Percentiles rank a stretch among this genome's conserved stretches.
phyloP scores from a whole-genome alignment of 2,329 filamentous ascomycete genomes.

The Aspergillus candidus region DNA sequence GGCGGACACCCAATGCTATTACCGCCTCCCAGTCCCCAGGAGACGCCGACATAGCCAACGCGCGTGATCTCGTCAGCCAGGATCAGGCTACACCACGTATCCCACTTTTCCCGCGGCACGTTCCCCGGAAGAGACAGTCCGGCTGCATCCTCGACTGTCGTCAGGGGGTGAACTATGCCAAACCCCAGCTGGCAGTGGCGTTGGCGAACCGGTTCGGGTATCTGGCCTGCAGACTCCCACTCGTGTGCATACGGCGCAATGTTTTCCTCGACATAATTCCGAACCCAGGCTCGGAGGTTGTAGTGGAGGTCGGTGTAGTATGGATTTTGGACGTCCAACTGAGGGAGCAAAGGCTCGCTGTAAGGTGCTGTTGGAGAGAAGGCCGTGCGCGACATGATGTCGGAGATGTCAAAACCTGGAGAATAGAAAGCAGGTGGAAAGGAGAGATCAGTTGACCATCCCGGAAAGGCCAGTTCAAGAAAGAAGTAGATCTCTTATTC shows the following conservation, averaged over 20 bases:
- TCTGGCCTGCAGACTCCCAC: slow-evolving; percentile 56
- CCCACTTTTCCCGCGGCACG: slow-evolving; percentile 46
- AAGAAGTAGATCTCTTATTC: no score
- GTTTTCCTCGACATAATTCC: slow-evolving; percentile 54
- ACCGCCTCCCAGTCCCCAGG: slow-evolving; percentile 53
- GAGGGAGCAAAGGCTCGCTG: slow-evolving; percentile 41
- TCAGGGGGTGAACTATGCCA: slow-evolving; percentile 30
- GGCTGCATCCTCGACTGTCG: slow-evolving; percentile 34
- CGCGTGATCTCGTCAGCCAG: slow-evolving; percentile 52
- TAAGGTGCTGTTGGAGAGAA: slow-evolving; percentile 31
- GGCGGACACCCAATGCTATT: slow-evolving; percentile 60
- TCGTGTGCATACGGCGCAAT: slow-evolving; percentile 55
- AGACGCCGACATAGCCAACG: slow-evolving; percentile 53
- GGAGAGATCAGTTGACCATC: background rate
- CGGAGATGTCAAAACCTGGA: background rate
- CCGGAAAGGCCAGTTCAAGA: no score
- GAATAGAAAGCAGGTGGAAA: background rate
- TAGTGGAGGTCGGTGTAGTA: slow-evolving; percentile 61
- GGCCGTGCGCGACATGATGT: slow-evolving; percentile 13
- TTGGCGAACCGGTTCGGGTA: slow-evolving; percentile 40
- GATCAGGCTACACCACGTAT: slow-evolving; percentile 53
- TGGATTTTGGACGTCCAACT: slow-evolving; percentile 39
- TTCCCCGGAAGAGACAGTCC: slow-evolving; percentile 40
- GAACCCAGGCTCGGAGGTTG: slow-evolving; percentile 51
- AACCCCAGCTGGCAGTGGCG: slow-evolving; percentile 38